Percentiles rank a stretch among this genome's conserved stretches.
These are phyloP conservation scores for Aspergillus sparsus DNA, from an alignment of 495 filamentous ascomycete genomes.

Conservation along the genomic window DNA sequence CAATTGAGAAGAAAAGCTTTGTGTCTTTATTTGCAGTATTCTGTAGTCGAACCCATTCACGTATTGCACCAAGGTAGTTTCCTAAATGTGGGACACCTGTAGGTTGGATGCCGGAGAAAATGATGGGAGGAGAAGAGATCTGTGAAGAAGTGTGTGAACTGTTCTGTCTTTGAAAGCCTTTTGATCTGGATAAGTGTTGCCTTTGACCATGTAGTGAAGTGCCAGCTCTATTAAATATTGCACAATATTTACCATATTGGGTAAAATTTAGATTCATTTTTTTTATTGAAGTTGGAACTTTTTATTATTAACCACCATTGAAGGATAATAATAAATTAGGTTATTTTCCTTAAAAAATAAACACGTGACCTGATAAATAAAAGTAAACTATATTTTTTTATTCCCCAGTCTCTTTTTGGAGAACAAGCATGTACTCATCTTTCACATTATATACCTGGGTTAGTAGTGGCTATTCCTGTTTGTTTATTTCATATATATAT, in stretches of 20 bases:
- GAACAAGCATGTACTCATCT: too few species aligned
- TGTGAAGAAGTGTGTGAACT: conserved; percentile 11
- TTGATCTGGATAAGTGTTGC: not conserved
- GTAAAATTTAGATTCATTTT: too few species aligned
- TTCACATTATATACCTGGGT: too few species aligned
- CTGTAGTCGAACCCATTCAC: conserved; percentile 81
- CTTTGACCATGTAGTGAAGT: not conserved
- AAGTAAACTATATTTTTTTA: too few species aligned
- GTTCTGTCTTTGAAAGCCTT: conserved; percentile 14
- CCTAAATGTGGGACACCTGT: conserved; percentile 95
- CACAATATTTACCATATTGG: not conserved
- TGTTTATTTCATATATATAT: too few species aligned
- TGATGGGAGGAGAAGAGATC: conserved; percentile 14
- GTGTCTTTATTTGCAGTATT: conserved; percentile 54
- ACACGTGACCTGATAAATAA: too few species aligned
- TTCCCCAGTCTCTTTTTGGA: too few species aligned
- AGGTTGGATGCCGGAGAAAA: conserved; percentile 97
- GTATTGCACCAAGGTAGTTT: conserved; percentile 93
- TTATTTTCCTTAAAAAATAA: too few species aligned
- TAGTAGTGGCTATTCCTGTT: too few species aligned
- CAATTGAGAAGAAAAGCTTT: conserved; percentile 77
- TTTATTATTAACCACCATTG: too few species aligned
- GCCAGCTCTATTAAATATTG: not conserved
- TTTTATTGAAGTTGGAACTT: too few species aligned
- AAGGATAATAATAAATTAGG: too few species aligned